Evolutionary conservation across 2,329 filamentous ascomycete genomes (phyloP).

Genomic region (Pestalotiopsis fici): DNA sequence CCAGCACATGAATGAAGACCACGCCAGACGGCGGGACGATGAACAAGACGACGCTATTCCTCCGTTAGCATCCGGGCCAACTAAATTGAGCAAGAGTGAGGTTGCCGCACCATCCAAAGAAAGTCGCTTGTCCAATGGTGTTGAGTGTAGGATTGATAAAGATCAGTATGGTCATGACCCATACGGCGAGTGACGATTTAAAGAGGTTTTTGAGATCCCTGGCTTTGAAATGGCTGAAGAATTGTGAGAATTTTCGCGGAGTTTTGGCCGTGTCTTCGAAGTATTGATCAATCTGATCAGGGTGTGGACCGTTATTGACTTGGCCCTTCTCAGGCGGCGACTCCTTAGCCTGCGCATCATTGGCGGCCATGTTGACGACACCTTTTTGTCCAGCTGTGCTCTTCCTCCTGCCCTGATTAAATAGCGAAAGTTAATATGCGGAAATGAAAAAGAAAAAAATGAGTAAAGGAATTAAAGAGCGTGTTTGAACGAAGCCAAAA

Average conservation of each 20-base stretch:
- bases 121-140: not conserved
- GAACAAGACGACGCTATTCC: not conserved
- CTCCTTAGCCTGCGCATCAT: not conserved
- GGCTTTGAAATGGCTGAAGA: not conserved
- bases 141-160: not conserved
- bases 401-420: not conserved
- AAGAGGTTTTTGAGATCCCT: not conserved
- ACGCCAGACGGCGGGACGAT: conserved; percentile 7
- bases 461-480: not conserved
- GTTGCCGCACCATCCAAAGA: not conserved
- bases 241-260: not conserved
- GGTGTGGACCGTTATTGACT: not conserved
- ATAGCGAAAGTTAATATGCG: too few relatives aligned
- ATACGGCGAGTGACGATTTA: not conserved
- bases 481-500: not conserved
- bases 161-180: conserved; percentile 6
- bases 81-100: too few relatives aligned
- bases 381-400: not conserved
- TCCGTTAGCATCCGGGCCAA: not conserved
- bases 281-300: not conserved
- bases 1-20: conserved; percentile 1
- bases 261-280: not conserved
- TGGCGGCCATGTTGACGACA: not conserved
- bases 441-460: not conserved
- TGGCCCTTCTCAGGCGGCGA: not conserved